A percentile compares a stretch with the other conserved stretches of the same genome.
Conservation (phyloP, 169 alveolate species). For the Cryptosporidium canis region DNA sequence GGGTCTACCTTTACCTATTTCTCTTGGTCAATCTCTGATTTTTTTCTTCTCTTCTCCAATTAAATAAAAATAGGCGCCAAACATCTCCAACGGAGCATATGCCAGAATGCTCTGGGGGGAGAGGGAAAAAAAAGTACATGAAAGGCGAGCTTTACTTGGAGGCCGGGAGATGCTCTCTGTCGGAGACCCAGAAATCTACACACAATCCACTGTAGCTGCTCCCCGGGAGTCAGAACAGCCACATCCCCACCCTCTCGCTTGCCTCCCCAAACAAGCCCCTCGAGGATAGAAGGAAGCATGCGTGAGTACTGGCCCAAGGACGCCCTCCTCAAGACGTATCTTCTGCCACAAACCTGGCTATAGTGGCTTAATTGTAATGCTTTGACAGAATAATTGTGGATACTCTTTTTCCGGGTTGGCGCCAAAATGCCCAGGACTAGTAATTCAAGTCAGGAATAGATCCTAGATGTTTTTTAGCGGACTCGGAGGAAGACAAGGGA, state of each 20-base stretch:
- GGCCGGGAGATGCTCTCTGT: background rate
- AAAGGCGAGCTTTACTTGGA: background rate
- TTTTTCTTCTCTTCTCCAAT: background rate
- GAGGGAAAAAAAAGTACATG: background rate
- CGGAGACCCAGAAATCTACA: background rate
- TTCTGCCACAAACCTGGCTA: too few relatives aligned
- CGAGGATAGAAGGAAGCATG: too few relatives aligned
- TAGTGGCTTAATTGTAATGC: too few relatives aligned
- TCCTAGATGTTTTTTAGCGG: slow-evolving; percentile 30
- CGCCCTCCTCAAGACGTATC: too few relatives aligned
- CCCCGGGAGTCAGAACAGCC: too few relatives aligned
- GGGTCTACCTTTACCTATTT: background rate
- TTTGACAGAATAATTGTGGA: background rate
- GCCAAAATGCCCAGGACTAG: background rate
- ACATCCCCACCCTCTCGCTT: too few relatives aligned
- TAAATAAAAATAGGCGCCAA: background rate
- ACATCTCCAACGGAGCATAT: background rate
- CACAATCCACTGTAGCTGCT: too few relatives aligned
- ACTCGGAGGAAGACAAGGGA: slow-evolving; percentile 10
- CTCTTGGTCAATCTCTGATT: background rate
- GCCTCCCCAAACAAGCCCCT: too few relatives aligned
- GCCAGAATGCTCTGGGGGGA: background rate
- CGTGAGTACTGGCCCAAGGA: too few relatives aligned
- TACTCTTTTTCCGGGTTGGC: background rate
- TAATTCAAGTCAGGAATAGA: background rate